Evolutionary conservation across 768 basidiomycete genomes (phyloP).

Genomic region (Boletus tylopilopsis): DNA sequence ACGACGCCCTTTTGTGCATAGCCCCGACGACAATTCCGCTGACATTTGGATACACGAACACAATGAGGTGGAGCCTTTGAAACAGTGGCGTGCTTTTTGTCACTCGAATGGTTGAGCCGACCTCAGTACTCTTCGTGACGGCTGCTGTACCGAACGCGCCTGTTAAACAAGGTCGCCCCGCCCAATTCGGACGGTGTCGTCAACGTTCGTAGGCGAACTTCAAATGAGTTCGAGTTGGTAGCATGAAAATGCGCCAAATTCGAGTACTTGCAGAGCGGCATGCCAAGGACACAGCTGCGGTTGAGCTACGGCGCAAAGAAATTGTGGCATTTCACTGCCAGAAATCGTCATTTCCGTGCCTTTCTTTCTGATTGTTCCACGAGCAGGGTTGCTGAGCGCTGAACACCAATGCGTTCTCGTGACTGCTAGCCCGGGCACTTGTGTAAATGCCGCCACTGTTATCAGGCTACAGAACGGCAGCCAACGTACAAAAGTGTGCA

Average conservation of each 20-base stretch:
- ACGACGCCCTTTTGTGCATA: conserved; percentile 11
- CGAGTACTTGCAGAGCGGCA: too few species aligned
- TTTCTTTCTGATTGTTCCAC: conserved; percentile 6
- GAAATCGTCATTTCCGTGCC: conserved; percentile 10
- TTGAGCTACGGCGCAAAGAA: background rate
- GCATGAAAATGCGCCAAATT: too few species aligned
- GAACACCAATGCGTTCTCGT: background rate
- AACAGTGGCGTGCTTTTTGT: conserved; percentile 3
- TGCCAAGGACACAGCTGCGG: too few species aligned
- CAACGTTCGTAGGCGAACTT: too few species aligned
- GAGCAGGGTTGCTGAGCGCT: conserved; percentile 8
- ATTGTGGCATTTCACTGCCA: background rate
- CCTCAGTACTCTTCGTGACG: too few species aligned
- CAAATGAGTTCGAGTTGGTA: too few species aligned
- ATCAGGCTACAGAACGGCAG: background rate
- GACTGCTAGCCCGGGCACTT: background rate
- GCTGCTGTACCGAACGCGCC: too few species aligned
- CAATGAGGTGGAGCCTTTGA: background rate
- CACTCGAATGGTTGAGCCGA: too few species aligned
- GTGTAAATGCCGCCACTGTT: background rate
- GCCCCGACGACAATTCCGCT: conserved; percentile 4
- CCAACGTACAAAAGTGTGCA: background rate
- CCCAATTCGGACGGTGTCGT: too few species aligned
- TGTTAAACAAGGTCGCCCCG: too few species aligned
- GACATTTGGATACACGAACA: background rate